Base-by-base conservation (phyloP, 225 moss, liverwort and hornwort species). In the Takakia lepidozioides region DNA sequence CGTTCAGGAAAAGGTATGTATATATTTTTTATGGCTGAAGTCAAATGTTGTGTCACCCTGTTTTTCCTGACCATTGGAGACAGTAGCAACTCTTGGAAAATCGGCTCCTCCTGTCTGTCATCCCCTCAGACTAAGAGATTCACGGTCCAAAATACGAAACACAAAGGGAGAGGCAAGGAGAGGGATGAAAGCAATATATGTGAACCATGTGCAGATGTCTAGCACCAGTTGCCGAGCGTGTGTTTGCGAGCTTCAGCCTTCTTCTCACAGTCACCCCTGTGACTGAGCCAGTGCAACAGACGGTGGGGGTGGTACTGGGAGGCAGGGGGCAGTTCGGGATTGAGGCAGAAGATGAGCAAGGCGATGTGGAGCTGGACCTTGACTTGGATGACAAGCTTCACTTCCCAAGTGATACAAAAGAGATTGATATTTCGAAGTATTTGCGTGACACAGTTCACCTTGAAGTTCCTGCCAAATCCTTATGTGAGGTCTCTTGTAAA, bases 331-430 rank as follows among this genome's bases (percentile, higher is more conserved):
- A 32, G 37, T 70, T 69, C 70, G 52, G 54, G 25, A 63, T 57
- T 17, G 69, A 70, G 46, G 72, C 57, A n/a, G 37, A 27, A 11
- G 73, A 81, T 24, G 56, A 76, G 9, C 52, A 48, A 19, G 71
- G 29, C 0, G 62, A 52, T 23, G 79, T 55, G 1, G 49, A 47
- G 46, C 73, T 98, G 20, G 91, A 98, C 71, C 71, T 91, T 38
- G 85, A 91, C 50, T 76, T 91, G 62, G 91, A 98, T 68, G 87
- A 98, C 64, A 98, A 87, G 67, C 57, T 98, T 15, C 76, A 98
- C 53, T 98, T 98, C 19, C 91, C 91, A 1, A 67, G 50, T 17
- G 91, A 85, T 4, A 62, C 57, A 15, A 87, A 76, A 57, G 87
- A 87, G 63, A 43, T 83, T 19, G 98, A 98, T 60, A 56, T 98